Evolutionary conservation across 441 rosid species (phyloP), one percentile per base, ranked within the genome.

Genomic region (Gossypium davidsonii): DNA sequence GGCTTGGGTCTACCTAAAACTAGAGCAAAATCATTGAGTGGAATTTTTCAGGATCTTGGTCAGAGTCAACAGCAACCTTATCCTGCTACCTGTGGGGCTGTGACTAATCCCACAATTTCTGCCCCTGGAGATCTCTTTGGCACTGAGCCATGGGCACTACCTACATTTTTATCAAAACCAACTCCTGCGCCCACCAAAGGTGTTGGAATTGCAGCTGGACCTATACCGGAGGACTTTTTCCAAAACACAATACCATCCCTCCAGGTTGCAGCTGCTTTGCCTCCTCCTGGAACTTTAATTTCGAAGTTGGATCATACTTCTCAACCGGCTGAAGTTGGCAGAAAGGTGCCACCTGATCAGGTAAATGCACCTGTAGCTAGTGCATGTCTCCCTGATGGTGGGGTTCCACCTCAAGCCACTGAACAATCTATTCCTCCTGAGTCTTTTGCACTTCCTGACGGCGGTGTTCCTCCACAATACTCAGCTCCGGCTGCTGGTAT

Each of bases 201-300:
- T 77, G 80, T 18, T 20, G 91, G 91, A 68, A 80, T 79, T 73
- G 69, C 89, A 64, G 84, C 89, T 69, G 75, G 83, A 62, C 97
- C 97, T 23, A 95, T 95, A 65, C 98, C 99, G 2, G 99, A 93
- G 82, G 98, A 93, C 81, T 95, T 95, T 76, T 95, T 95, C 83
- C 93, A 90, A 74, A 85, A 95, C 69, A 95, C 99, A 62, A 83
- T 91, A 73, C 91, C 97, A 15, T 95, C 97, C 71, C 70, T 95
- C 71, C 95, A 88, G 82, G 92, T 90, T 77, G 99, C 93, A 56
- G 87, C 94, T 76, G 69, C 91, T 17, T 69, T 95, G 86, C 92
- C 92, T 44, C 97, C 97, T 81, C 86, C 95, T 78, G 99, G 99
- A 63, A 90, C 94, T 61, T 90, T 82, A 70, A 91, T 93, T 80